A percentile compares a stretch with the other conserved stretches of the same genome.
Evolutionary conservation across 306 rosid genomes (phyloP).

Genomic region (Senna tora): DNA sequence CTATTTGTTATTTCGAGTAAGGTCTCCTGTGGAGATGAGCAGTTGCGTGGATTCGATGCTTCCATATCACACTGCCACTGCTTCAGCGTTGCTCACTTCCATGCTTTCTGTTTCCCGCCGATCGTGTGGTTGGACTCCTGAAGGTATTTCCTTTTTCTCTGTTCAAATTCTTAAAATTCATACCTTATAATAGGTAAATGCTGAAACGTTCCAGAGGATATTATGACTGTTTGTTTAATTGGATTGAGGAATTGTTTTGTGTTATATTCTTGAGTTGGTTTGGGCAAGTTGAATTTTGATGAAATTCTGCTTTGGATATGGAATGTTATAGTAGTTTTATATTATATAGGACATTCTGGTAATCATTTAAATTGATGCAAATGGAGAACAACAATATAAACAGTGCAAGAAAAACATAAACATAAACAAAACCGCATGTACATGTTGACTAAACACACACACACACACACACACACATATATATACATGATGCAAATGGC

Average conservation of each 20-base stretch:
- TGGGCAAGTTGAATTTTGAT: not conserved
- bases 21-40: slow-evolving; percentile 68
- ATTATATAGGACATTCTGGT: no score
- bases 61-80: slow-evolving; percentile 74
- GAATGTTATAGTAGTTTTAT: not conserved
- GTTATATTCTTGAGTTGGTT: not conserved
- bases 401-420: no score
- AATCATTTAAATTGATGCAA: no score
- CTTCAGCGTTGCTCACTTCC: slow-evolving; percentile 74
- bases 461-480: no score
- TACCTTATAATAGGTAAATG: not conserved
- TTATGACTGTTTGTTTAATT: not conserved
- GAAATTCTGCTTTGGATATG: not conserved
- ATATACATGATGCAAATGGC: no score
- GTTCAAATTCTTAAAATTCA: not conserved
- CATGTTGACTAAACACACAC: no score
- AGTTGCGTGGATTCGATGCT: slow-evolving; percentile 66
- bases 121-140: slow-evolving; percentile 59
- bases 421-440: no score
- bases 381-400: no score
- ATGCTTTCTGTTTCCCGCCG: slow-evolving; percentile 65
- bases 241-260: not conserved
- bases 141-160: slow-evolving; percentile 50
- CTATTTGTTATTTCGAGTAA: slow-evolving; percentile 6
- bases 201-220: not conserved